Conservation (phyloP, 257 asterid species). For the Solanum rostratum region DNA sequence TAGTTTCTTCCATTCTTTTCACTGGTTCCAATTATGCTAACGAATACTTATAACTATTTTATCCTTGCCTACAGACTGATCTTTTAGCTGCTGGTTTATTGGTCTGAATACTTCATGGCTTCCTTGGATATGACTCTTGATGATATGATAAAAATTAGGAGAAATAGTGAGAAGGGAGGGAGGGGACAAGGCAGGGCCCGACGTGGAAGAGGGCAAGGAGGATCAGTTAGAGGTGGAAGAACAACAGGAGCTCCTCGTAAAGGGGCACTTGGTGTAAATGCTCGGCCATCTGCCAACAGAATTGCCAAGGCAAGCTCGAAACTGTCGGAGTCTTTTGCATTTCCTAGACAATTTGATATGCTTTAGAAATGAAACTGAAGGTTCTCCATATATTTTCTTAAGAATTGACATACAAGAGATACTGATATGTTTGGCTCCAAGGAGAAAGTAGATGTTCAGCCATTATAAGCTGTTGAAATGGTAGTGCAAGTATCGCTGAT, state of each 20-base stretch:
- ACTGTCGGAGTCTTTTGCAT: conserved; percentile 51
- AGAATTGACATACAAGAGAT: conserved; percentile 25
- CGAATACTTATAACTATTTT: neutral
- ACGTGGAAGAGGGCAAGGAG: conserved; percentile 64
- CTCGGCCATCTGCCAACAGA: conserved; percentile 49
- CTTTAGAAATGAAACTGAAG: conserved; percentile 23
- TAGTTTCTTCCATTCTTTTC: neutral
- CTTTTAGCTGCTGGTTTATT: neutral
- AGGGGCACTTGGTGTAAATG: conserved; percentile 64
- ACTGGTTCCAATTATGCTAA: neutral
- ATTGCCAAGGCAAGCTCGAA: conserved; percentile 98
- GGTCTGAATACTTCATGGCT: conserved; percentile 39
- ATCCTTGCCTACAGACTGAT: conserved; percentile 8
- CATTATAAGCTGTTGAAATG: conserved; percentile 17
- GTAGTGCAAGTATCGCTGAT: conserved; percentile 23
- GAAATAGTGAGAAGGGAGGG: conserved; percentile 31
- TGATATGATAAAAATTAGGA: conserved; percentile 76
- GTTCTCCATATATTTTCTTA: conserved; percentile 34
- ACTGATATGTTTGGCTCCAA: conserved; percentile 24
- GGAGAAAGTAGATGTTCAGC: conserved; percentile 26
- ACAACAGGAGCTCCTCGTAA: conserved; percentile 53
- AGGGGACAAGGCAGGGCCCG: conserved; percentile 58
- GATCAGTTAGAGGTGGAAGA: conserved; percentile 75
- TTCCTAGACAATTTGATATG: conserved; percentile 44
- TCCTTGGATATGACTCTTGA: conserved; percentile 73